phyloP scores from a whole-genome alignment of 768 basidiomycete species.

The Russula lepida region DNA sequence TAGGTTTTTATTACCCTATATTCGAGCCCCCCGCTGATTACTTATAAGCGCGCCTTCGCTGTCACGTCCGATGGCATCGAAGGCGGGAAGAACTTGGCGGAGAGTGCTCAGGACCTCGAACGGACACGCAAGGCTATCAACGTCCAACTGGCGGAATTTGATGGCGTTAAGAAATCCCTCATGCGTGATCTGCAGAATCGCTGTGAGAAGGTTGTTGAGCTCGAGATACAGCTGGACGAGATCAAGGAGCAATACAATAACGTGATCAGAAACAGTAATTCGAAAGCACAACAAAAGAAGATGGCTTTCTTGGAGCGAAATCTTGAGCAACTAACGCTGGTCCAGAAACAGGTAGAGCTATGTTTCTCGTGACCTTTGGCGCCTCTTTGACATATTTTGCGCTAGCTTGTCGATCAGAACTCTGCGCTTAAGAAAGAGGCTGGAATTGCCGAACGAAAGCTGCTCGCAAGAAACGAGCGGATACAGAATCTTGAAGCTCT shows the following conservation, averaged over 20 bases:
- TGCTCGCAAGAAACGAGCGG: slow-evolving; percentile 93
- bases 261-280: slow-evolving; percentile 96
- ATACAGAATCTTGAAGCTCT: slow-evolving; percentile 94
- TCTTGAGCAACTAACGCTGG: slow-evolving; percentile 86
- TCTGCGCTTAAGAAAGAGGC: slow-evolving; percentile 95
- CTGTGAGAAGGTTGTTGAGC: slow-evolving; percentile 99
- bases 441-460: slow-evolving; percentile 91
- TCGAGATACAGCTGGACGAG: slow-evolving; percentile 97
- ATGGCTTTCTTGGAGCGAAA: slow-evolving; percentile 98
- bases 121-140: slow-evolving; percentile 94
- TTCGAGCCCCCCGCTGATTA: slow-evolving; percentile 15
- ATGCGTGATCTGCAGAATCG: slow-evolving; percentile 99
- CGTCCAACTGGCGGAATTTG: slow-evolving; percentile 97
- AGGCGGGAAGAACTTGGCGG: slow-evolving; percentile 93
- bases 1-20: slow-evolving; percentile 29
- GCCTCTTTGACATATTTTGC: slow-evolving; percentile 8
- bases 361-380: neutral
- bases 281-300: slow-evolving; percentile 98
- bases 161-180: slow-evolving; percentile 95
- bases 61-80: slow-evolving; percentile 96
- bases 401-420: slow-evolving; percentile 95
- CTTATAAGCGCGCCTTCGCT: slow-evolving; percentile 83
- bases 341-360: slow-evolving; percentile 84
- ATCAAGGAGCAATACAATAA: slow-evolving; percentile 99
- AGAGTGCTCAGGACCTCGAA: slow-evolving; percentile 96